Evolutionary conservation across 805 yeast species (phyloP), one percentile per base, ranked within the genome.

Genomic region (Teunomyces lycoperdinae): DNA sequence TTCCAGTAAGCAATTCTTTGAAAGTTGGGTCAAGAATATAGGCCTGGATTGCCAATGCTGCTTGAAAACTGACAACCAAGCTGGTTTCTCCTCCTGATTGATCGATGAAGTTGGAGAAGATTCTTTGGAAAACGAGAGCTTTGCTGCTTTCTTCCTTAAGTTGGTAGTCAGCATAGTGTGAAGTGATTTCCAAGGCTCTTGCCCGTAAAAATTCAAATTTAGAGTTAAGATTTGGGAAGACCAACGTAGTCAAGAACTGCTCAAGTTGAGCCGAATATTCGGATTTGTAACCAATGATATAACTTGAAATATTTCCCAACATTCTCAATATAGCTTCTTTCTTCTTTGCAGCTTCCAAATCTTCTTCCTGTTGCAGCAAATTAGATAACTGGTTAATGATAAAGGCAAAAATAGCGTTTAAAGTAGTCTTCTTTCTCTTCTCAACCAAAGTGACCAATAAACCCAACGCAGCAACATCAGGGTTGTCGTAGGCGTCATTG

Each of bases 1-100:
- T 81, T 3, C 77, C 61, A 0, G 87, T 76, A 27, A 94, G 66
- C 1, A 87, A 84, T 42, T 81, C 85, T 58, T 81, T 80, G 59
- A 91, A 89, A 42, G 78, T 79, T 0, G 80, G 81, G 41, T 81
- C 76, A 29, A 75, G 75, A 44, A 89, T 76, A 57, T 85, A 85
- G 1, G 91, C 82, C 70, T 91, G 97, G 44, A 92, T 72, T 0
- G 96, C 94, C 48, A 89, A 69, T 0, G 97, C 89, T 13, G 92
- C 90, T 59, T 89, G 87, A 42, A 92, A 77, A 62, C 84, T 86
- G 3, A 89, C 88, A 0, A 97, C 96, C 45, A 81, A 66, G 47
- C 86, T 70, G 30, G 54, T 40, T 8, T 54, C 56, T 14, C 59
- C 57, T 24, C 50, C 50, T 16, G 43, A 32, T 4, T 52, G 35